Evolutionary conservation across 2,329 filamentous ascomycete genomes (phyloP).

Genomic region (Microsporum canis): DNA sequence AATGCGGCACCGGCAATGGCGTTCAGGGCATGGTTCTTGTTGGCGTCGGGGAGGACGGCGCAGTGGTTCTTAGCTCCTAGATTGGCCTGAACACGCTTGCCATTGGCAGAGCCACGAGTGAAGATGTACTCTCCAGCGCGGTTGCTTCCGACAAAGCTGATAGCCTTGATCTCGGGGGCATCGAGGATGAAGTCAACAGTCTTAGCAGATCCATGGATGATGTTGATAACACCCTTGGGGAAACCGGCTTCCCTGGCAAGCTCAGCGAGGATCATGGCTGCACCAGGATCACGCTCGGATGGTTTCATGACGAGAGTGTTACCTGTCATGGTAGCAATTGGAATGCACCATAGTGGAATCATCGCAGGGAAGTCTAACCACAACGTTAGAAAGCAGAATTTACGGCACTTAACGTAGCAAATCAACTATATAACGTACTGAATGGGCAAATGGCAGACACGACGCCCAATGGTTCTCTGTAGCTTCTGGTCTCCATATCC

Average conservation of each 20-base stretch:
- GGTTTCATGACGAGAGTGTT: slow-evolving; percentile 56
- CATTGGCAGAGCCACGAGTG: slow-evolving; percentile 54
- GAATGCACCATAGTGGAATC: slow-evolving; percentile 59
- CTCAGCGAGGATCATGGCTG: slow-evolving; percentile 55
- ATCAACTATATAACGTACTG: slow-evolving; percentile 10
- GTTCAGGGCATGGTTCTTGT: slow-evolving; percentile 58
- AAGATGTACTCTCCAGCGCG: slow-evolving; percentile 60
- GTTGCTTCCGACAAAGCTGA: slow-evolving; percentile 58
- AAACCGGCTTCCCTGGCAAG: slow-evolving; percentile 53
- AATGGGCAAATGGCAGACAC: slow-evolving; percentile 35
- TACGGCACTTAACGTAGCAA: neutral
- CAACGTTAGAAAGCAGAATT: neutral
- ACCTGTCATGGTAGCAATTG: slow-evolving; percentile 53
- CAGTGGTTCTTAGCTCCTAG: slow-evolving; percentile 61
- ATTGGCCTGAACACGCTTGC: slow-evolving; percentile 60
- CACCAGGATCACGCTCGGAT: slow-evolving; percentile 54
- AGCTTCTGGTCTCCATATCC: slow-evolving; percentile 58
- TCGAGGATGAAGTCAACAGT: slow-evolving; percentile 60
- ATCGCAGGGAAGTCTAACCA: slow-evolving; percentile 54
- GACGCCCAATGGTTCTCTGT: slow-evolving; percentile 54
- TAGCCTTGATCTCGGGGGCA: slow-evolving; percentile 56
- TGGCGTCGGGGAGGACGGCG: slow-evolving; percentile 54
- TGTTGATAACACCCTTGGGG: slow-evolving; percentile 54
- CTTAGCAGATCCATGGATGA: slow-evolving; percentile 53
- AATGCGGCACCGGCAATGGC: slow-evolving; percentile 57